Evolutionary conservation across 257 asterid genomes (phyloP), one percentile per base, ranked within the genome.

Genomic region (Henckelia pumila): DNA sequence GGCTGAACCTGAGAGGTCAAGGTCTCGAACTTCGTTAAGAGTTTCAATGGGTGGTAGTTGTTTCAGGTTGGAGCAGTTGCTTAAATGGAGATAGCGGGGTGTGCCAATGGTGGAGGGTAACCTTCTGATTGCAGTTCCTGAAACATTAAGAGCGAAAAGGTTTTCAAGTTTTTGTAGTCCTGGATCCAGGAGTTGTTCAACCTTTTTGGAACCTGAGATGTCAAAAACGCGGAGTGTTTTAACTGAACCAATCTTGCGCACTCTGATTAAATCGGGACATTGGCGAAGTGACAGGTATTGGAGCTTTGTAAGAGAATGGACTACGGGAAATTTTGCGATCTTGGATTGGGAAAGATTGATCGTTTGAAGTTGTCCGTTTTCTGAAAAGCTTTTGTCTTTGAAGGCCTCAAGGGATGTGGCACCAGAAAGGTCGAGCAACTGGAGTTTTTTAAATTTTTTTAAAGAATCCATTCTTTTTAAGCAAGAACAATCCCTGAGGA

Each of bases 141-240:
- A 82, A 10, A 70, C 68, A 63, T 76, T 74, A 63, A 82, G 50
- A 30, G 71, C 58, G 26, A 17, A 58, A n/a, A 79, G 74, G 26
- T n/a, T 58, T 5, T 11, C 0, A 52, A 82, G 77, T 0, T 65
- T 49, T 47, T 72, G 71, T 9, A 79, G 33, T 11, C 78, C 67
- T n/a, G 82, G 77, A 69, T 82, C 84, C n/a, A 76, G 67, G 21
- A 82, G 79, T 37, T 64, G 74, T n/a, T 82, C 71, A 17, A 82
- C 80, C 20, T 62, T 22, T 33, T 0, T 14, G 44, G 82, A 63
- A 8, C 84, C 86, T 9, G 84, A 71, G 32, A 82, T 78, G 26
- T 82, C 84, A 30, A 82, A 69, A 62, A 82, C 61, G 29, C 74
- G 32, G 59, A 82, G 82, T 6, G 9, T 6, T 0, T 29, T 9